phyloP scores from a whole-genome alignment of 805 yeast genomes.

The Hanseniaspora lachancei region DNA sequence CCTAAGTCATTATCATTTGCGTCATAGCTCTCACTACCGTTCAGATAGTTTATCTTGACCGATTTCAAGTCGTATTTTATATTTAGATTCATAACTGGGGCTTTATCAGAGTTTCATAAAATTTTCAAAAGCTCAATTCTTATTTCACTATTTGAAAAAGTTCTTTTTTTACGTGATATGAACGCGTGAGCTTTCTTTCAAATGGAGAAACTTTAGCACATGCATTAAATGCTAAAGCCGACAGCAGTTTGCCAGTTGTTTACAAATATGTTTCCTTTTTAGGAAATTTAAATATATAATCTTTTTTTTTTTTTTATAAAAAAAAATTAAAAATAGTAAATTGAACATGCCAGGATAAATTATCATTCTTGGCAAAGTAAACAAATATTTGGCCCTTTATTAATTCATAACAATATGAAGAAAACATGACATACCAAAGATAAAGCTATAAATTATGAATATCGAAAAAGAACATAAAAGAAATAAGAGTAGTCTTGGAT shows the following conservation, averaged over 20 bases:
- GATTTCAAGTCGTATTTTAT: not conserved
- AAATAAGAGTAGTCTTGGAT: slow-evolving; percentile 9
- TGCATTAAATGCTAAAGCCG: too few relatives aligned
- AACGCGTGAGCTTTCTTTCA: too few relatives aligned
- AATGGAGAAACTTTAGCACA: too few relatives aligned
- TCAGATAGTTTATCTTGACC: not conserved
- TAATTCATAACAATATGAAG: too few relatives aligned
- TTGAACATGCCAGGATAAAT: not conserved
- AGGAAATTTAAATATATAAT: not conserved
- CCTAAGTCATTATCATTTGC: not conserved
- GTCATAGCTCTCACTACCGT: slow-evolving; percentile 2
- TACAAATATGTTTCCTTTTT: not conserved
- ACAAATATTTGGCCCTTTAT: too few relatives aligned
- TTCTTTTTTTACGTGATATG: too few relatives aligned
- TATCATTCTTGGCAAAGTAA: not conserved
- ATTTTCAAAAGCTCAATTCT: too few relatives aligned
- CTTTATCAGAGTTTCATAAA: too few relatives aligned
- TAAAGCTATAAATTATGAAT: not conserved
- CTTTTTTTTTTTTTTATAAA: too few relatives aligned
- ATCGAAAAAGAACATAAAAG: not conserved
- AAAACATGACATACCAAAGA: not conserved
- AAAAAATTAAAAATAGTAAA: not conserved
- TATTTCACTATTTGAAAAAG: too few relatives aligned
- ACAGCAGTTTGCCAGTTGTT: not conserved
- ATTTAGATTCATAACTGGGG: not conserved